phyloP scores from a whole-genome alignment of 2,329 filamentous ascomycete genomes.

The Diaporthe amygdali region DNA sequence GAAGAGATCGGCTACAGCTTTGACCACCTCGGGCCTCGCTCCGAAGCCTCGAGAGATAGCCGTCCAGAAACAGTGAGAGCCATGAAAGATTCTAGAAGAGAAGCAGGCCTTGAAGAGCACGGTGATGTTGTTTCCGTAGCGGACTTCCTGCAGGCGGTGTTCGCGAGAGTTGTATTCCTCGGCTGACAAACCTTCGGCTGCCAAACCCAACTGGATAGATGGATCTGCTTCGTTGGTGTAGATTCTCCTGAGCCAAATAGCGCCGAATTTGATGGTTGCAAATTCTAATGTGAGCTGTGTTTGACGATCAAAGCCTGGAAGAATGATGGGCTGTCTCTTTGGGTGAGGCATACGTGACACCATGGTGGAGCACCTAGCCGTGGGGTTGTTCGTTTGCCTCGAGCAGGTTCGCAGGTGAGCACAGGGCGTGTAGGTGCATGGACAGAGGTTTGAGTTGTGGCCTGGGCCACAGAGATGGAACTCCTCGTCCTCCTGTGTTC shows the following conservation, averaged over 20 bases:
- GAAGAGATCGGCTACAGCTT: not conserved
- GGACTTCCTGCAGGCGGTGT: not conserved
- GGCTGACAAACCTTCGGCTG: not conserved
- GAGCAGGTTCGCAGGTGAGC: not conserved
- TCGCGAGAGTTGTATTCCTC: not conserved
- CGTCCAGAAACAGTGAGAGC: not conserved
- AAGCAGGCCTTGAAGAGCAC: slow-evolving; percentile 14
- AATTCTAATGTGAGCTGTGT: not conserved
- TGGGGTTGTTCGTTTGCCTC: not conserved
- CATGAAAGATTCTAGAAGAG: not conserved
- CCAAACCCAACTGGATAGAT: not conserved
- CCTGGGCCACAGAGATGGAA: not conserved
- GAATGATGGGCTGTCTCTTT: slow-evolving; percentile 1
- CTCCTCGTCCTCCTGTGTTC: no score
- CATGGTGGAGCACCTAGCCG: not conserved
- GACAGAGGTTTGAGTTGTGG: not conserved
- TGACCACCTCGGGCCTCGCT: not conserved
- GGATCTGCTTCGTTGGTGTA: not conserved
- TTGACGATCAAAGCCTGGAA: slow-evolving; percentile 7
- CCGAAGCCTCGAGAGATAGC: not conserved
- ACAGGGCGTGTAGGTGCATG: not conserved
- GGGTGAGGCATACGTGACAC: not conserved
- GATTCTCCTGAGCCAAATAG: not conserved
- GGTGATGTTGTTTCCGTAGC: slow-evolving; percentile 24
- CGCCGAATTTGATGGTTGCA: not conserved